Base-by-base conservation (phyloP, 2,329 filamentous ascomycete species). In the Epichloe sylvatica region DNA sequence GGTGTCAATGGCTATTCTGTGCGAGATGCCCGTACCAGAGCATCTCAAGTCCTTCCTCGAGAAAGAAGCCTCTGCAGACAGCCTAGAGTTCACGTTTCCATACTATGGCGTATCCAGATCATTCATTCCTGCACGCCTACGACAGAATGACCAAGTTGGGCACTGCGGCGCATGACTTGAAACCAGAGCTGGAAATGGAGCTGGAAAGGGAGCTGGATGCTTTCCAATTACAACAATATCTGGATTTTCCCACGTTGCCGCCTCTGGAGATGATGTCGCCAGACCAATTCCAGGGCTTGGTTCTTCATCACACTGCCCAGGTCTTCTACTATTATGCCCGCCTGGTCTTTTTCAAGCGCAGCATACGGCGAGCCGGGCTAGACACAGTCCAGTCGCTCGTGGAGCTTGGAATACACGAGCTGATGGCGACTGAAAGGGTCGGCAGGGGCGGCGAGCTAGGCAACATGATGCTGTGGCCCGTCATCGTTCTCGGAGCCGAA, bases 251-350 rank as follows among this genome's bases (percentile, higher is more conserved):
- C 49, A 4, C 56, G 52, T 19, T 54, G 43, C 48, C 48, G n/a
- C 36, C 44, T 12, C 30, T 17, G 44, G 42, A 41, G 25, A n/a
- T 42, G 17, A 15, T 41, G 9, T 37, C 36, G 3, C 11, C 52
- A 51, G 3, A 55, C 57, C n/a, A 57, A 54, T 34, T 39, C 17
- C 62, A 64, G 23, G 55, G 56, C 1, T 45, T 62, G 7, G 62
- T 55, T 5, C 34, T 58, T 6, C 52, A 57, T 30, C 52, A 57
- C 25, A 52, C 56, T 35, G 51, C 56, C 9, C 50, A 64, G 47
- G 60, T 61, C 4, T 67, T 66, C 49, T 67, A 67, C 49, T 67
- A 67, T 54, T 67, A 65, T 33, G 64, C 63, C 1, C 56, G 55
- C 2, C 57, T 67, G 4, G 59, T 66, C 8, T 64, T 62, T 62